Evolutionary conservation across 1,284 basidiomycete genomes (phyloP).

Genomic region (Mycena citricolor): DNA sequence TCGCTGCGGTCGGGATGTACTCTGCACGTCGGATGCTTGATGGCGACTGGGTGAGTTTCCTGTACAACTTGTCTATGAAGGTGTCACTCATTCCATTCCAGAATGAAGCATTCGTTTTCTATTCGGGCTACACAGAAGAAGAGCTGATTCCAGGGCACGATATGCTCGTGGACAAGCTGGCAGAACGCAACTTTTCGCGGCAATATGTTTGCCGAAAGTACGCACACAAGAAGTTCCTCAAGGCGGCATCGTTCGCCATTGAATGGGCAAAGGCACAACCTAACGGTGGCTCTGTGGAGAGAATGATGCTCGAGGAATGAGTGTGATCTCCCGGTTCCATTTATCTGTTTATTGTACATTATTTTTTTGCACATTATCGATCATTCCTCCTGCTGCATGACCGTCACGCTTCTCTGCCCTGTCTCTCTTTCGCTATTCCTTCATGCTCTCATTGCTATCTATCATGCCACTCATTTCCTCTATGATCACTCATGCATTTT

Average conservation of each 20-base stretch:
- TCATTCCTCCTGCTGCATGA: constrained; percentile 11
- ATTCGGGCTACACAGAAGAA: constrained; percentile 91
- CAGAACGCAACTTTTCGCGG: constrained; percentile 77
- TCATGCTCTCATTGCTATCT: constrained; percentile 20
- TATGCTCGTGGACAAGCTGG: constrained; percentile 83
- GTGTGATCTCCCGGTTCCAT: constrained; percentile 24
- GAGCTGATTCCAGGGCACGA: constrained; percentile 85
- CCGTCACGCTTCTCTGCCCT: constrained; percentile 3
- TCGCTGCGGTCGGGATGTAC: constrained; percentile 99
- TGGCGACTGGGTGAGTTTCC: constrained; percentile 83
- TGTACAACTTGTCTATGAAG: constrained; percentile 32
- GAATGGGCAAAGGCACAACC: constrained; percentile 59
- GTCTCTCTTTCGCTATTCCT: constrained; percentile 9
- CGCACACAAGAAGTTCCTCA: constrained; percentile 94
- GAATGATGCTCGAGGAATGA: constrained; percentile 53
- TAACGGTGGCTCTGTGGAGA: constrained; percentile 36
- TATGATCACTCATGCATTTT: no score
- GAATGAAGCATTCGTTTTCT: constrained; percentile 91
- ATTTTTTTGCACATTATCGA: constrained; percentile 10
- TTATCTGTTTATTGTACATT: constrained; percentile 18
- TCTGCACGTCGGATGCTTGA: constrained; percentile 89
- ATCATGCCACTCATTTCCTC: no score
- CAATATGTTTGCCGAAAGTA: constrained; percentile 97
- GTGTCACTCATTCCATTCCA: constrained; percentile 56
- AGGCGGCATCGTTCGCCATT: constrained; percentile 74